A percentile compares a stretch with the other conserved stretches of the same genome.
phyloP scores from a whole-genome alignment of 2,329 filamentous ascomycete species.

The Cordyceps farinosa region DNA sequence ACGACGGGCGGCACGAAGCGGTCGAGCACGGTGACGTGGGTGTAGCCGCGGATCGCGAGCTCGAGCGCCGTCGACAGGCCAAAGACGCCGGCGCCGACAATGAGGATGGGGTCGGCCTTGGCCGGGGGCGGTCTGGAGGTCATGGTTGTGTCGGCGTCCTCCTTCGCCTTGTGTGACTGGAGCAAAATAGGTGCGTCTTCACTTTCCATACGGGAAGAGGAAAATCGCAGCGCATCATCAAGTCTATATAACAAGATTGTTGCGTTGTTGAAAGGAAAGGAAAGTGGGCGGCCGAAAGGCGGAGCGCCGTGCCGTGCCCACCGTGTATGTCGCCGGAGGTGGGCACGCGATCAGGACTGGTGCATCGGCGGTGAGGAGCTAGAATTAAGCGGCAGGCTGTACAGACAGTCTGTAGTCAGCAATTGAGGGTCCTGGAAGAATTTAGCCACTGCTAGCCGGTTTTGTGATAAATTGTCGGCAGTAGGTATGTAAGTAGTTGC shows the following conservation, averaged over 20 bases:
- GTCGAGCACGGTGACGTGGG: conserved; percentile 36
- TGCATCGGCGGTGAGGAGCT: not conserved
- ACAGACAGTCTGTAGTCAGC: no score
- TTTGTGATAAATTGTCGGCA: no score
- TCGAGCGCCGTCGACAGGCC: conserved; percentile 30
- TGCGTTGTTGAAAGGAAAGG: not conserved
- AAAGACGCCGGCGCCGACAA: conserved; percentile 32
- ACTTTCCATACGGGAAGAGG: no score
- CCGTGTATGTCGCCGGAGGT: not conserved
- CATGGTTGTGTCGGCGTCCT: not conserved
- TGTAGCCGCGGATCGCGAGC: conserved; percentile 27
- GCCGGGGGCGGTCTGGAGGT: not conserved
- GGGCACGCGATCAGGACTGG: not conserved
- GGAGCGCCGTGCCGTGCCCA: not conserved
- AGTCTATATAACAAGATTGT: not conserved
- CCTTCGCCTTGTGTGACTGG: not conserved
- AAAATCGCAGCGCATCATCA: no score
- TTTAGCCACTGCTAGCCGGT: no score
- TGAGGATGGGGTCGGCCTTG: conserved; percentile 25
- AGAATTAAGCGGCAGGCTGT: not conserved
- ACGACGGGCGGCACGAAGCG: conserved; percentile 34
- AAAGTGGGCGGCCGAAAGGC: not conserved
- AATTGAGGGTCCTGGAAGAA: no score
- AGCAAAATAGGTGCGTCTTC: no score
- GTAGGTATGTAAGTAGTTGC: no score